Base-by-base conservation (phyloP, 2,329 filamentous ascomycete genomes). In the Aschersonia sp. region DNA sequence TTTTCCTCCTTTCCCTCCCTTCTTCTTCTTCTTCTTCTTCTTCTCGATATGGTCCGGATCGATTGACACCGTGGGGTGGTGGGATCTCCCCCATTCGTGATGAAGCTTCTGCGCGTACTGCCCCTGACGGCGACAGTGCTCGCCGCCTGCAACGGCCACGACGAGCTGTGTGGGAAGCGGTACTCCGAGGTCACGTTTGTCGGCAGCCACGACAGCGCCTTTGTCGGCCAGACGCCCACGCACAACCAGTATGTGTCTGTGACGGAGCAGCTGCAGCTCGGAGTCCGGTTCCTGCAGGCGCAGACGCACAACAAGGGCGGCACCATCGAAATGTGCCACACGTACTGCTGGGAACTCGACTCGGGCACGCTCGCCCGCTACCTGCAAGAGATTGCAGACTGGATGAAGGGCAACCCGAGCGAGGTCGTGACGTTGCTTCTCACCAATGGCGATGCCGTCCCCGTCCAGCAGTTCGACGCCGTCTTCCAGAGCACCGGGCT, bases 161-260 rank as follows among this genome's bases (percentile, higher is more conserved):
- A 70, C 1, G 68, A 69, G 40, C 73, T 78, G 47, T 83, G 79
- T 62, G 58, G 60, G 44, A 71, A 74, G 40, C 63, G 60, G 42
- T 83, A 82, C 63, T 76, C 76, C 51, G 70, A 79, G 39, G 60
- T 83, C 47, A 74, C 74, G n/a, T 73, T 76, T 50, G 63, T 81
- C 14, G 82, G 79, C 30, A 70, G 81, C 6, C 82, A 85, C 63
- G 73, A 85, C 63, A 75, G 73, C 11, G 72, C 78, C 39, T 85
- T 85, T 56, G 72, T 81, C 41, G 78, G 81, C 41, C 54, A 67
- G 46, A 55, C 70, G 7, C 68, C 69, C 1, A 62, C 69, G 49
- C 64, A 81, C 50, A 81, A 83, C 60, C 81, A 85, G 57, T 73
- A 76, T 51, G 67, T 78, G 46, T 69, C 72, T 5, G 71, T 80